A percentile compares a stretch with the other conserved stretches of the same genome.
These are phyloP conservation scores for Acanthamoeba triangularis DNA, from an alignment of 208 protist genomes.

Conservation along the genomic window DNA sequence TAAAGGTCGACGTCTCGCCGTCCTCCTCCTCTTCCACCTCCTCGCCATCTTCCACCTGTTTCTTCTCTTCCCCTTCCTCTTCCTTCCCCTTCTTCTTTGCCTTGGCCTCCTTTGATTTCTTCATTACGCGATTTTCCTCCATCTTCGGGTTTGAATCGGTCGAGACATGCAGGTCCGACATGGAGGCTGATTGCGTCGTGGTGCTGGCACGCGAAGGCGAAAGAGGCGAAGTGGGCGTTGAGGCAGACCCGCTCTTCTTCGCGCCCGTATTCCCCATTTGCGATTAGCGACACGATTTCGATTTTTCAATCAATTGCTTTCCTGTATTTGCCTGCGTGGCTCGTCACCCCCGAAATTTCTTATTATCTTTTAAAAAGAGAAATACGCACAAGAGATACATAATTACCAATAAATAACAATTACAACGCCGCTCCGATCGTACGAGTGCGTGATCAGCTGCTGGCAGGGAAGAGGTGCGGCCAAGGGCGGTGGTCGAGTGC, in stretches of 20 bases:
- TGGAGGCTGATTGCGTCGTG: background rate
- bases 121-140: background rate
- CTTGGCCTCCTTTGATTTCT: background rate
- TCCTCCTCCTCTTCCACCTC: slow-evolving; percentile 49
- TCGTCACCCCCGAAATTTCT: background rate
- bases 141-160: background rate
- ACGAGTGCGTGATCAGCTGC: no score
- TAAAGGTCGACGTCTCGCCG: background rate
- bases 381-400: no score
- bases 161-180: background rate
- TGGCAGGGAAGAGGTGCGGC: background rate
- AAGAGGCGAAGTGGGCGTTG: background rate
- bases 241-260: background rate
- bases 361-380: no score
- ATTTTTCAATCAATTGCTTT: background rate
- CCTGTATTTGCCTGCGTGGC: background rate
- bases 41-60: background rate
- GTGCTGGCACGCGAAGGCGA: background rate
- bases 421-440: no score
- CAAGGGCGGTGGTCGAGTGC: background rate
- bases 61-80: background rate
- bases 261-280: slow-evolving; percentile 8
- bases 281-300: background rate
- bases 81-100: background rate
- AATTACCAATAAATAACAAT: no score